Percentiles rank a stretch among this genome's conserved stretches.
Evolutionary conservation across 2,329 filamentous ascomycete species (phyloP).

Genomic region (Septoria linicola): DNA sequence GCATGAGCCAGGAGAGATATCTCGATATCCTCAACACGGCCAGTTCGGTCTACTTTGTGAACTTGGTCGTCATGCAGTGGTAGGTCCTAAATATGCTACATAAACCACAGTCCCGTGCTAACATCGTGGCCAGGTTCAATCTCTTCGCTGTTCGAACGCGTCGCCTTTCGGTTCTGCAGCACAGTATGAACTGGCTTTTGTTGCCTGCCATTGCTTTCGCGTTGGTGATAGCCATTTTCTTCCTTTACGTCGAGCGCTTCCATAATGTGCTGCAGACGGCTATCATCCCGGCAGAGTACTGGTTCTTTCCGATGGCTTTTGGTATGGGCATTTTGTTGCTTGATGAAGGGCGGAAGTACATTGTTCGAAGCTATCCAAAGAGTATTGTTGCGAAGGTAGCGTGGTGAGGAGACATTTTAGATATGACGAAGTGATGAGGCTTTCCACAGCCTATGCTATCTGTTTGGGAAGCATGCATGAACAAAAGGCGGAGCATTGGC

Average conservation of each 20-base stretch:
- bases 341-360: conserved; percentile 66
- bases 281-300: conserved; percentile 67
- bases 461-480: not conserved
- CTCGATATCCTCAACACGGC: conserved; percentile 60
- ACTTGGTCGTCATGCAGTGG: conserved; percentile 69
- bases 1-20: conserved; percentile 54
- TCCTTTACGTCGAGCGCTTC: conserved; percentile 63
- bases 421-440: too few relatives aligned
- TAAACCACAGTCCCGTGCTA: not conserved
- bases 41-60: conserved; percentile 76
- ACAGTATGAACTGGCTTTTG: conserved; percentile 69
- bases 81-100: not conserved
- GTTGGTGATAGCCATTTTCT: conserved; percentile 66
- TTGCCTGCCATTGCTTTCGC: conserved; percentile 71
- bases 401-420: conserved; percentile 52
- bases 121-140: conserved; percentile 60
- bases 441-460: too few relatives aligned
- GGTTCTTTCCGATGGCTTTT: conserved; percentile 73
- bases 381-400: conserved; percentile 60
- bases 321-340: conserved; percentile 63
- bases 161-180: conserved; percentile 65
- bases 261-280: conserved; percentile 62
- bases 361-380: conserved; percentile 59
- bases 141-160: conserved; percentile 65
- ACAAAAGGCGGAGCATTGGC: not conserved